These are phyloP conservation scores for Zygoascus biomembranicola DNA, from an alignment of 805 yeast genomes.

Conservation along the genomic window DNA sequence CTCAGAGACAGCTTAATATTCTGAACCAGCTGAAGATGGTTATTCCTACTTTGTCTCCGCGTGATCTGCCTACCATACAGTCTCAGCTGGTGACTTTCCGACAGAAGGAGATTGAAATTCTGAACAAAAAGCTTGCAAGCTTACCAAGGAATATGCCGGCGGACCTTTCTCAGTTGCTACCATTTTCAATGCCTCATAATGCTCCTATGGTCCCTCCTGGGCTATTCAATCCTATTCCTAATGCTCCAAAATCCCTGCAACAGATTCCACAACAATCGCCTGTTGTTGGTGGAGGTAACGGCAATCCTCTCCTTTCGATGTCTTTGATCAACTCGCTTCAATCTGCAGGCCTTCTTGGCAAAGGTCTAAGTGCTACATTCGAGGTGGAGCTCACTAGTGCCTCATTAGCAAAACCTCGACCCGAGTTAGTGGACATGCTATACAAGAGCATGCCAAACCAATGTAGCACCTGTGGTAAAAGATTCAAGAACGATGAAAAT, in stretches of 20 bases:
- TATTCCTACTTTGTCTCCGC: conserved; percentile 25
- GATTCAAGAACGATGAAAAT: conserved; percentile 56
- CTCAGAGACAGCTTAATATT: conserved; percentile 24
- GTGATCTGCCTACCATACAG: conserved; percentile 22
- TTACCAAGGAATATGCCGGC: background rate
- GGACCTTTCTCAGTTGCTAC: background rate
- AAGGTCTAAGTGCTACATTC: conserved; percentile 1
- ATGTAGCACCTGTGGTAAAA: conserved; percentile 83
- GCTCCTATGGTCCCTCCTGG: background rate
- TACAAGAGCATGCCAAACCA: conserved; percentile 63
- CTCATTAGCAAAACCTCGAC: conserved; percentile 25
- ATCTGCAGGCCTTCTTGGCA: conserved; percentile 22
- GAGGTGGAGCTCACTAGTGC: conserved; percentile 27
- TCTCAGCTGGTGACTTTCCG: conserved; percentile 23
- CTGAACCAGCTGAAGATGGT: conserved; percentile 23
- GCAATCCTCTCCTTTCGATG: background rate
- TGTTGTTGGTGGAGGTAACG: background rate
- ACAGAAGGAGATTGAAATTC: conserved; percentile 22
- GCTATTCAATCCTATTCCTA: background rate
- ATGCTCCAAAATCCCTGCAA: background rate
- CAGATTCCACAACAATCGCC: background rate
- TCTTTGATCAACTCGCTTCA: conserved; percentile 18
- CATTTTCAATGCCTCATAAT: background rate
- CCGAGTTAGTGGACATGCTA: conserved; percentile 31
- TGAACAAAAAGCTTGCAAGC: conserved; percentile 6